phyloP scores from a whole-genome alignment of 176 grass and related monocot genomes.

The Poa annua region DNA sequence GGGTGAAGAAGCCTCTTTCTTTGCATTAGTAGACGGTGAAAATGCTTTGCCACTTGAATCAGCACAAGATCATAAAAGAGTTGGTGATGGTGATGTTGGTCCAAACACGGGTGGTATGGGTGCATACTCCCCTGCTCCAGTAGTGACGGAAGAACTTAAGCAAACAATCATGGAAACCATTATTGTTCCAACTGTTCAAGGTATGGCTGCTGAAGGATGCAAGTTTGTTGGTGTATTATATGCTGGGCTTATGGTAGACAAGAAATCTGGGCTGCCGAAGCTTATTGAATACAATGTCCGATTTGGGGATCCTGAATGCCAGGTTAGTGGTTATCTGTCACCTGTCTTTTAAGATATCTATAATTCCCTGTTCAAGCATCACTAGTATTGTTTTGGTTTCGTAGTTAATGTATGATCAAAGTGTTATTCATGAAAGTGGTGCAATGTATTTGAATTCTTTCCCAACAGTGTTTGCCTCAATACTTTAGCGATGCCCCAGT shows the following conservation, averaged over 20 bases:
- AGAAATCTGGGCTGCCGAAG: constrained; percentile 80
- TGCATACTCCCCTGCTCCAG: constrained; percentile 88
- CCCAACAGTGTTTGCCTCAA: not conserved
- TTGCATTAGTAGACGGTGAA: constrained; percentile 89
- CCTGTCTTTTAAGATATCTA: constrained; percentile 12
- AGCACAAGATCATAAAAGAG: constrained; percentile 90
- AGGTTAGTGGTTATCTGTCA: constrained; percentile 59
- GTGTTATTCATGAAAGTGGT: constrained; percentile 6
- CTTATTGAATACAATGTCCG: constrained; percentile 93
- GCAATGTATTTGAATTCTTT: not conserved
- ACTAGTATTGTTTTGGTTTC: constrained; percentile 10
- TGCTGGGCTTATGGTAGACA: constrained; percentile 94
- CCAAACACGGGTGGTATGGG: constrained; percentile 97
- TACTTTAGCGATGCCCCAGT: not conserved
- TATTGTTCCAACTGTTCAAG: constrained; percentile 84
- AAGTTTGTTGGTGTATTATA: constrained; percentile 90
- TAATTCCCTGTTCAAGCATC: not conserved
- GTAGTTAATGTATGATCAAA: constrained; percentile 3
- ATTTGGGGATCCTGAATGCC: constrained; percentile 94
- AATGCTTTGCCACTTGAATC: constrained; percentile 86
- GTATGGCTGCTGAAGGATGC: constrained; percentile 85
- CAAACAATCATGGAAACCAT: constrained; percentile 73
- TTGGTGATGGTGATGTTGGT: constrained; percentile 85
- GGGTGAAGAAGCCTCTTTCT: constrained; percentile 98
- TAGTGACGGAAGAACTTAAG: constrained; percentile 77